Evolutionary conservation across 495 filamentous ascomycete genomes (phyloP).

Genomic region (Trichoderma asperelloides): DNA sequence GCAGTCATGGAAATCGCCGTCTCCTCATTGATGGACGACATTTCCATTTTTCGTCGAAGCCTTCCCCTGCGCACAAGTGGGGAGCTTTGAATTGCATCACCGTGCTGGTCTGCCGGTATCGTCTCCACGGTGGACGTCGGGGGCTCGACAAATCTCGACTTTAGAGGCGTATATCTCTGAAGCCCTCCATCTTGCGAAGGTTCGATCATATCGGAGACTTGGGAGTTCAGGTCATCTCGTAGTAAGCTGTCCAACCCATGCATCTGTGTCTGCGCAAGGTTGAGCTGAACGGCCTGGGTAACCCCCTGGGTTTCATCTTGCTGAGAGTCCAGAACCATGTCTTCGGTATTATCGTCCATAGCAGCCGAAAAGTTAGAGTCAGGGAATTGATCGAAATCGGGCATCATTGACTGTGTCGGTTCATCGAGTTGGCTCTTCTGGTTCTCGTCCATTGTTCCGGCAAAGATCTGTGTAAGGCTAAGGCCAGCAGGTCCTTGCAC

Average conservation of each 20-base stretch:
- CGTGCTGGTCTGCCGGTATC: conserved; percentile 40
- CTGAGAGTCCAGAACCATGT: conserved; percentile 61
- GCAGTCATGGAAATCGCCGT: conserved; percentile 26
- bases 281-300: conserved; percentile 40
- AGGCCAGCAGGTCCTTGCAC: conserved; percentile 49
- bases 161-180: conserved; percentile 41
- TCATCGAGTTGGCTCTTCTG: conserved; percentile 23
- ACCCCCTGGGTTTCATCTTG: conserved; percentile 28
- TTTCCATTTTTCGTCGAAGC: conserved; percentile 40
- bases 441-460: conserved; percentile 76
- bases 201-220: conserved; percentile 55
- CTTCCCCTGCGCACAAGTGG: conserved; percentile 53
- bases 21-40: conserved; percentile 12
- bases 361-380: conserved; percentile 41
- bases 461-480: conserved; percentile 84
- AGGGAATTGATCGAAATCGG: conserved; percentile 33
- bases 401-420: conserved; percentile 24
- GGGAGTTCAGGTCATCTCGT: conserved; percentile 40
- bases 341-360: conserved; percentile 34
- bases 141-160: conserved; percentile 50
- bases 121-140: conserved; percentile 67
- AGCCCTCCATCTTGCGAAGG: conserved; percentile 85
- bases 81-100: conserved; percentile 31
- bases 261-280: conserved; percentile 46
- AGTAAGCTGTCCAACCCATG: conserved; percentile 43